Conservation (phyloP, 2,329 filamentous ascomycete species). For the Juglanconis sp. region DNA sequence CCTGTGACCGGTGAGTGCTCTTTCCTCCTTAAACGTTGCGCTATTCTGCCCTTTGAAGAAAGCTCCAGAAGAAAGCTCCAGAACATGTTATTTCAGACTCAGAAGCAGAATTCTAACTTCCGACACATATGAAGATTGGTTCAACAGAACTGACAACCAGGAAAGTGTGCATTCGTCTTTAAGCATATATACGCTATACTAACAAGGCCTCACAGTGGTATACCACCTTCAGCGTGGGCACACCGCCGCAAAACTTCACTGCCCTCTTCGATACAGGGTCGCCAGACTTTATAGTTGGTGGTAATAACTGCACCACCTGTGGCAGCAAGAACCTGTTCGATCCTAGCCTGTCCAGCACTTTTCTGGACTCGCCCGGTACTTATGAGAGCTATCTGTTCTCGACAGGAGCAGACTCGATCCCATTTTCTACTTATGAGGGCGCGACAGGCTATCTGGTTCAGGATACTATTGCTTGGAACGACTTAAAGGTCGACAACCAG, state of each 20-base stretch:
- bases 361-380: constrained; percentile 22
- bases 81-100: no score
- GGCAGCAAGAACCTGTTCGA: constrained; percentile 25
- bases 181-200: not conserved
- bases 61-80: no score
- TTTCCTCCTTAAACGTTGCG: not conserved
- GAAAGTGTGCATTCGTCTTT: not conserved
- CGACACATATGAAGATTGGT: constrained; percentile 4
- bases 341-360: constrained; percentile 27
- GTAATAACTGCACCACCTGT: constrained; percentile 27
- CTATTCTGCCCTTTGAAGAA: not conserved
- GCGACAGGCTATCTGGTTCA: constrained; percentile 26
- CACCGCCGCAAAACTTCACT: constrained; percentile 26
- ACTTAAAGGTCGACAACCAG: constrained; percentile 23
- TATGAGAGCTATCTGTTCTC: constrained; percentile 21
- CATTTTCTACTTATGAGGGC: constrained; percentile 22
- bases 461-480: constrained; percentile 26
- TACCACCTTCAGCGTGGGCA: constrained; percentile 17
- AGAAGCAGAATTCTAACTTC: no score
- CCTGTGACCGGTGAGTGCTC: constrained; percentile 3
- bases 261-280: constrained; percentile 31
- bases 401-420: constrained; percentile 28
- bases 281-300: constrained; percentile 26
- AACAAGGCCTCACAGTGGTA: constrained; percentile 17
- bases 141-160: constrained; percentile 15